These are phyloP conservation scores for Penicillium pulvis DNA, from an alignment of 495 filamentous ascomycete species.

Conservation along the genomic window DNA sequence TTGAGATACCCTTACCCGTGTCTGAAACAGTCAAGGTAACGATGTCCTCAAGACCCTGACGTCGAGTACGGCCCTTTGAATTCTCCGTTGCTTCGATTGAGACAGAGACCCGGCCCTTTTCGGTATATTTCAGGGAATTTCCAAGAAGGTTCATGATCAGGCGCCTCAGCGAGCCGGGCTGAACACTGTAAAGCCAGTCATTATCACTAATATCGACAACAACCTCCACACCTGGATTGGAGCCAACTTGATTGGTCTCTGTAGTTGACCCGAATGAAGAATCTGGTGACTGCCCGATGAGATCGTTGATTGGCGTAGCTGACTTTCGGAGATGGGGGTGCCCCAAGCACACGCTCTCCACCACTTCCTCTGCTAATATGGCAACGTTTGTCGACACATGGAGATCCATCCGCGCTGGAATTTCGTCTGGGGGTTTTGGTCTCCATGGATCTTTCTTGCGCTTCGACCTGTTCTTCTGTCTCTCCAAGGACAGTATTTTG, in stretches of 20 bases:
- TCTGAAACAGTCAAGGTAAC: conserved; percentile 43
- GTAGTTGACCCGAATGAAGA: neutral
- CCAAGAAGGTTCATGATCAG: conserved; percentile 74
- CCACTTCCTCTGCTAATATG: conserved; percentile 15
- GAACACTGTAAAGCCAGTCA: conserved; percentile 54
- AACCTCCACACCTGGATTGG: conserved; percentile 42
- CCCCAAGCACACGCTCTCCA: conserved; percentile 18
- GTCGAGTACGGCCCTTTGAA: conserved; percentile 16
- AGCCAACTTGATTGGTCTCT: conserved; percentile 13
- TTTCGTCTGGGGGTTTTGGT: neutral
- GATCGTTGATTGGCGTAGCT: neutral
- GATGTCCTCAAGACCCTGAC: conserved; percentile 29
- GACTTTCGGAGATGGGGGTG: conserved; percentile 7
- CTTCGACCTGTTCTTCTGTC: conserved; percentile 9
- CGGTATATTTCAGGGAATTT: conserved; percentile 72
- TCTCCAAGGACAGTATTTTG: conserved; percentile 19
- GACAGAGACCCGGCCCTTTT: conserved; percentile 61
- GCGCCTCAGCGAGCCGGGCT: conserved; percentile 64
- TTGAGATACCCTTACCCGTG: conserved; percentile 48
- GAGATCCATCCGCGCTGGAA: neutral
- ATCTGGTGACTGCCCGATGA: neutral
- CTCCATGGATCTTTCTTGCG: conserved; percentile 9
- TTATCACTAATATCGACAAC: conserved; percentile 54
- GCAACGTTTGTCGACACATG: conserved; percentile 11
- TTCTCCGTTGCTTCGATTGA: conserved; percentile 47